phyloP scores from a whole-genome alignment of 331 rosid species.

The Spiraea crenata region DNA sequence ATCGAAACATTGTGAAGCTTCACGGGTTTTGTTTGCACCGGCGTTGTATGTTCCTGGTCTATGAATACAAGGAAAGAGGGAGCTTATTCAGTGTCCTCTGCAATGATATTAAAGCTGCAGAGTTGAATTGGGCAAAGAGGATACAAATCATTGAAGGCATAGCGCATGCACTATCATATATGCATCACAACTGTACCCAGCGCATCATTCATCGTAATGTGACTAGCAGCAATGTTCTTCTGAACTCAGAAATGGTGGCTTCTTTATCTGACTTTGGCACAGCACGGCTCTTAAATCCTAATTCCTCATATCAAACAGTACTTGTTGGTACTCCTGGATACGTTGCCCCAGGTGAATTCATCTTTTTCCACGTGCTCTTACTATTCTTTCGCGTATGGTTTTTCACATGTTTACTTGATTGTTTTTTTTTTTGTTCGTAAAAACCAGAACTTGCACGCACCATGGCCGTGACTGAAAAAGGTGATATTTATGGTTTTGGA shows the following conservation, averaged over 20 bases:
- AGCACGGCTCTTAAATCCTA: slow-evolving; percentile 28
- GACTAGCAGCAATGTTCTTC: slow-evolving; percentile 33
- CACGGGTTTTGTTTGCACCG: slow-evolving; percentile 37
- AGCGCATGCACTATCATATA: slow-evolving; percentile 33
- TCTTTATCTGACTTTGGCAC: slow-evolving; percentile 38
- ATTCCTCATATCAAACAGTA: slow-evolving; percentile 27
- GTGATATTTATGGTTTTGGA: slow-evolving; percentile 50
- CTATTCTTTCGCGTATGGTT: background rate
- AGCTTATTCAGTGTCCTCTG: slow-evolving; percentile 30
- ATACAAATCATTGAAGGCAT: slow-evolving; percentile 23
- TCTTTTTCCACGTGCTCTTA: background rate
- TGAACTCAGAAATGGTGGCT: slow-evolving; percentile 31
- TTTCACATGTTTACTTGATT: background rate
- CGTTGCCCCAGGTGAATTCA: slow-evolving; percentile 38
- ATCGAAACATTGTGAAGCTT: slow-evolving; percentile 38
- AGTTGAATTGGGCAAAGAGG: slow-evolving; percentile 36
- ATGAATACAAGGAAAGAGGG: slow-evolving; percentile 38
- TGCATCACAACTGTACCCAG: slow-evolving; percentile 34
- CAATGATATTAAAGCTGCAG: slow-evolving; percentile 24
- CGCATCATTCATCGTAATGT: slow-evolving; percentile 46
- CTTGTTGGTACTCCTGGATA: slow-evolving; percentile 36
- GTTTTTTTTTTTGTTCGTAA: background rate
- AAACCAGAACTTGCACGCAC: slow-evolving; percentile 38
- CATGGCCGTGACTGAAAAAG: slow-evolving; percentile 28
- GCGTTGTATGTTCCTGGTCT: slow-evolving; percentile 38